These are phyloP conservation scores for Tephrocybe sp. DNA, from an alignment of 768 basidiomycete genomes.

Conservation along the genomic window DNA sequence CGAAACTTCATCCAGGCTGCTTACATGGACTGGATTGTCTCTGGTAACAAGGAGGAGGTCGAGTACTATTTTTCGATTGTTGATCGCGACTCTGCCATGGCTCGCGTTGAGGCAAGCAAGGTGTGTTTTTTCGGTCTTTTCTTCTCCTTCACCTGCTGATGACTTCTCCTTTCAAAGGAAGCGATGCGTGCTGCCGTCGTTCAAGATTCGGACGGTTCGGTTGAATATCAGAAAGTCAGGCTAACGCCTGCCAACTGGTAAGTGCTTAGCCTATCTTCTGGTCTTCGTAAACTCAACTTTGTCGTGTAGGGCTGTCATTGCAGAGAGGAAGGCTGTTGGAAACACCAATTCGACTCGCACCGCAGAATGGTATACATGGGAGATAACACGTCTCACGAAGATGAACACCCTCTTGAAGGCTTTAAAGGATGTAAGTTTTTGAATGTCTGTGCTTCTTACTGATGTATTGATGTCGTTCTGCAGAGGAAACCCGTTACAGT, in stretches of 20 bases:
- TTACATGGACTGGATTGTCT: slow-evolving; percentile 12
- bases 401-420: background rate
- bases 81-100: slow-evolving; percentile 6
- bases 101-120: slow-evolving; percentile 10
- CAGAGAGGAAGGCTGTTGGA: slow-evolving; percentile 1
- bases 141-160: background rate
- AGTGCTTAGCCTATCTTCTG: background rate
- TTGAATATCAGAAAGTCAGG: slow-evolving; percentile 1
- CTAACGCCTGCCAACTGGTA: slow-evolving; percentile 2
- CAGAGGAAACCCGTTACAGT: too few species aligned
- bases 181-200: slow-evolving; percentile 11
- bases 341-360: background rate
- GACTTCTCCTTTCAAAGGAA: background rate
- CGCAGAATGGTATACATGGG: slow-evolving; percentile 6
- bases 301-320: slow-evolving; percentile 7
- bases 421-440: background rate
- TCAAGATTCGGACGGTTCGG: slow-evolving; percentile 6
- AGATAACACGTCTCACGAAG: background rate
- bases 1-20: slow-evolving; percentile 7
- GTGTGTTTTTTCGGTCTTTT: background rate
- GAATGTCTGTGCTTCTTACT: background rate
- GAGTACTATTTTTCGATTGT: slow-evolving; percentile 11
- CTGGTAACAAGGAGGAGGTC: slow-evolving; percentile 10
- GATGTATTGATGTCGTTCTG: background rate
- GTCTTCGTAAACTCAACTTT: background rate